Percentiles rank a stretch among this genome's conserved stretches.
Evolutionary conservation across 2,329 filamentous ascomycete genomes (phyloP).

Genomic region (Fusarium luffae): DNA sequence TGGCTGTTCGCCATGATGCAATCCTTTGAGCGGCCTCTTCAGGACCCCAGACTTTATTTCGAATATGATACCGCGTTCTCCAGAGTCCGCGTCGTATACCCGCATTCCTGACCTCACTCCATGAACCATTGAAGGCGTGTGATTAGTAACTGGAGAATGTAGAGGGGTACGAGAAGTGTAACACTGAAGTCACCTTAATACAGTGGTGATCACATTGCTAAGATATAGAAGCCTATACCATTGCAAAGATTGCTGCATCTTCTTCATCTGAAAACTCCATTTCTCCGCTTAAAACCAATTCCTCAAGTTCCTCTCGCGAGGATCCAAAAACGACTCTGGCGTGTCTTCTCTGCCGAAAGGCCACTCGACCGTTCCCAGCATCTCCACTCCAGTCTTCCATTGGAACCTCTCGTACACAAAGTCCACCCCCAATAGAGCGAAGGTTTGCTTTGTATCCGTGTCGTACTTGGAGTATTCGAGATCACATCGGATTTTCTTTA

Average conservation of each 20-base stretch:
- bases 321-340: no score
- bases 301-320: neutral
- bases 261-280: neutral
- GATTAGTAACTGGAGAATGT: neutral
- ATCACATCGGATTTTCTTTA: neutral
- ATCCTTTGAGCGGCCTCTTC: no score
- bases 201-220: neutral
- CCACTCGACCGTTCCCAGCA: neutral
- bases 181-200: neutral
- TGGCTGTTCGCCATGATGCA: neutral
- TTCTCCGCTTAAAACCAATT: neutral
- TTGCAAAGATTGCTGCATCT: neutral
- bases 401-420: neutral
- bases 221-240: neutral
- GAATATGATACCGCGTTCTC: neutral
- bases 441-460: neutral
- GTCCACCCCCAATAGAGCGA: neutral
- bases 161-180: neutral
- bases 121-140: neutral
- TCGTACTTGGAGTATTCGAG: neutral
- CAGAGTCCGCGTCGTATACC: neutral
- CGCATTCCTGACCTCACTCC: neutral
- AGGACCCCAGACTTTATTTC: no score
- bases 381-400: neutral
- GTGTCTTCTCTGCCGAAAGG: no score